Base-by-base conservation (phyloP, 495 filamentous ascomycete species). In the Elaphomyces granulatus region DNA sequence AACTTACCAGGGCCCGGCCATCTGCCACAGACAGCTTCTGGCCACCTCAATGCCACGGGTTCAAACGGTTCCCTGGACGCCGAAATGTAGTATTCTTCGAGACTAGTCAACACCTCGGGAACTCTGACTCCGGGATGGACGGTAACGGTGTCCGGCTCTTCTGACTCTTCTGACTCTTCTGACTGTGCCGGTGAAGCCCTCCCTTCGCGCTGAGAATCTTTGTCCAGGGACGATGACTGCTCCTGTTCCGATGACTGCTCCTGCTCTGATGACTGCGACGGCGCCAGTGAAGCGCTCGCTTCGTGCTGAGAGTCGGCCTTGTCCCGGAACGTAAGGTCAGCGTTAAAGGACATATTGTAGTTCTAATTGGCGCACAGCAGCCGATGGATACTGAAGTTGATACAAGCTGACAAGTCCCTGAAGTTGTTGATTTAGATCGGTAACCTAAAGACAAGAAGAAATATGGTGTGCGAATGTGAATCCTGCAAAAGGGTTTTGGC, bases 51-150 rank as follows among this genome's bases (percentile, higher is more conserved):
- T 37, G 63, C 70, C 3, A 94, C 83, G 1, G 75, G 72, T 52
- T 78, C 77, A 56, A 87, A 94, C 26, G 80, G 80, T 61, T 88
- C 82, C 57, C 92, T 85, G 4, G 81, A 71, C 42, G 92, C 86
- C 38, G 79, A 86, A 3, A 72, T 55, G 55, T 88, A 92, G 50
- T 75, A 80, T 34, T 60, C 67, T 40, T 81, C 72, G 20, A 75
- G 61, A 2, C 64, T 59, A 45, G 64, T 53, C 43, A 92, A 59
- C 15, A 60, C 56, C 15, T 56, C 50, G 0, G 84, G 84, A 34
- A 87, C 61, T 10, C 50, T 46, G 37, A 57, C 49, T 35, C 50
- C 48, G 15, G 46, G 47, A 42, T 78, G 63, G 3, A 71, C 64
- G 17, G 74, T 60, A 48, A 75, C 58, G 2, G 53, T 56, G 19